Evolutionary conservation across 371 early-diverging fungal species (phyloP).

Genomic region (Chytridiales sp.): DNA sequence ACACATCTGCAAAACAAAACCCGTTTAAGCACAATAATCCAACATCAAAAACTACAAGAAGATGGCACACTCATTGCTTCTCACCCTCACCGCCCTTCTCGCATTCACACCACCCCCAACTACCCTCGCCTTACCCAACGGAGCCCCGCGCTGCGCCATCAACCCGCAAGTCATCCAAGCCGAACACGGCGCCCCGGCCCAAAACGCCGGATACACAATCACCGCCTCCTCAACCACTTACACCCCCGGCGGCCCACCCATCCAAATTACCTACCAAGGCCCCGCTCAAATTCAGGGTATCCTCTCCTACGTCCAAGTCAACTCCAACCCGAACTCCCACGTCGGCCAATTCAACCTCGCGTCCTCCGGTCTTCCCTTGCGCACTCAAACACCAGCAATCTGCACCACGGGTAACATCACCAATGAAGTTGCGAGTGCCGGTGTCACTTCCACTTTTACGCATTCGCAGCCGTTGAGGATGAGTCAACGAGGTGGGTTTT

Average conservation of each 20-base stretch:
- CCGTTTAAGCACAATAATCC: too few species aligned
- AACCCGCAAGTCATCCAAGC: conserved; percentile 10
- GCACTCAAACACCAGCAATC: conserved; percentile 7
- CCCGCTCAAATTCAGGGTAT: conserved; percentile 2
- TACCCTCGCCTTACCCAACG: conserved; percentile 22
- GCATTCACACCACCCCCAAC: too few species aligned
- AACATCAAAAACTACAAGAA: too few species aligned
- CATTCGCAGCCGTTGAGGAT: conserved; percentile 9
- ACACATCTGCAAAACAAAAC: too few species aligned
- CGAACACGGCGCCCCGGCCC: conserved; percentile 8
- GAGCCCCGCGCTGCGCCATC: conserved; percentile 29
- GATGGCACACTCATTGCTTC: too few species aligned
- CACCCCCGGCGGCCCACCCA: conserved; percentile 22
- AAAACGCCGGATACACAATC: too few species aligned
- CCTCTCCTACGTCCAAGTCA: conserved; percentile 11
- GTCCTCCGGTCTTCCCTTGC: neutral
- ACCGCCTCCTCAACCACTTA: conserved; percentile 14
- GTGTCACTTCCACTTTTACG: conserved; percentile 23
- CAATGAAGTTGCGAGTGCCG: conserved; percentile 8
- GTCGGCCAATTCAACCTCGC: neutral
- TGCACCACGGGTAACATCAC: conserved; percentile 8
- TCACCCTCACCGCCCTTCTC: too few species aligned
- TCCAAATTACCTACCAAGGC: conserved; percentile 15
- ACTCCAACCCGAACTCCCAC: conserved; percentile 11
- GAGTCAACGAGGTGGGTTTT: neutral